Conservation (phyloP, 805 yeast species). For the Yarrowia sp. region DNA sequence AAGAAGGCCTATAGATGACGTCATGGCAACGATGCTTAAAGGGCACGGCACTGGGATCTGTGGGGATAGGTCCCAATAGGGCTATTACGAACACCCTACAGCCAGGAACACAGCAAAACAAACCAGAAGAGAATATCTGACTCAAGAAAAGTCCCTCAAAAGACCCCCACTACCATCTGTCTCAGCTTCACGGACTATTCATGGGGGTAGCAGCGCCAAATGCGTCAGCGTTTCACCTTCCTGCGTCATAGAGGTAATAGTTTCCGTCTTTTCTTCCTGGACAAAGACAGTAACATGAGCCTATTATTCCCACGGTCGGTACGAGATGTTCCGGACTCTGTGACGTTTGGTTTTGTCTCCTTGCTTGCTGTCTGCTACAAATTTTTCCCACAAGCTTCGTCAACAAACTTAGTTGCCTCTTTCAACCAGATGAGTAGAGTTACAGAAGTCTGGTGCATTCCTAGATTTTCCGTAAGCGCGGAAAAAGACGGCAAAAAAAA, state of each 20-base stretch:
- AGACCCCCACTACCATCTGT: not conserved
- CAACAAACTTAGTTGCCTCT: slow-evolving; percentile 1
- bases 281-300: slow-evolving; percentile 24
- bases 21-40: slow-evolving; percentile 14
- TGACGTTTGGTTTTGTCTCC: slow-evolving; percentile 2
- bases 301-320: slow-evolving; percentile 9
- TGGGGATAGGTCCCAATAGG: not conserved
- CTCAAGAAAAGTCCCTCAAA: not conserved
- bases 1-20: not conserved
- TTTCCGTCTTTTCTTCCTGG: not conserved
- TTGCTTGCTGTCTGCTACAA: not conserved
- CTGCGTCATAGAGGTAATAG: slow-evolving; percentile 1
- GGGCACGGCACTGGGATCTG: slow-evolving; percentile 15
- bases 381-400: slow-evolving; percentile 11
- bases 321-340: slow-evolving; percentile 1
- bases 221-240: slow-evolving; percentile 19
- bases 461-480: not conserved
- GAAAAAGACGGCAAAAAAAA: not conserved
- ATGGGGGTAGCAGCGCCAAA: not conserved
- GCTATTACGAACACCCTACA: not conserved
- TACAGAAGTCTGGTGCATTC: not conserved
- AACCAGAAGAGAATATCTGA: not conserved
- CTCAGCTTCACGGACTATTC: not conserved
- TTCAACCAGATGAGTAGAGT: not conserved
- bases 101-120: not conserved